A percentile compares a stretch with the other conserved stretches of the same genome.
Conservation (phyloP, 345 rosid species). For the Erucastrum elatum region DNA sequence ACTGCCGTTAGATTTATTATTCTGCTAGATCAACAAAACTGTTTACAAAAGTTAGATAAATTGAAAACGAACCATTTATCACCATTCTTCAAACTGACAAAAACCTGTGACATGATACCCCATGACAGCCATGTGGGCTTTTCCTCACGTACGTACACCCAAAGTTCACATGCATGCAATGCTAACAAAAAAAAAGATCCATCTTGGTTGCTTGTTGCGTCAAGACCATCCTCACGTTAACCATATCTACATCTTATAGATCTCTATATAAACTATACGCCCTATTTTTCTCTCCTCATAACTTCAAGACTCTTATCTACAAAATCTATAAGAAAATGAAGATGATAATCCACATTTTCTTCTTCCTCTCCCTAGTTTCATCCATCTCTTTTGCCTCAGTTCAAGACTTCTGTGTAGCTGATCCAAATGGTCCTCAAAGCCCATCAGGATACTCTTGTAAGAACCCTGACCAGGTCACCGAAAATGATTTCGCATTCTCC, state of each 20-base stretch:
- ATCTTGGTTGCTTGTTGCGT: slow-evolving; percentile 30
- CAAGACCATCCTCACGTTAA: slow-evolving; percentile 40
- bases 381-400: slow-evolving; percentile 56
- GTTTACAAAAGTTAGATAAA: neutral
- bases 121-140: slow-evolving; percentile 36
- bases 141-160: slow-evolving; percentile 34
- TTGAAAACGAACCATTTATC: slow-evolving; percentile 9
- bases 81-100: slow-evolving; percentile 23
- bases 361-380: slow-evolving; percentile 47
- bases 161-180: slow-evolving; percentile 46
- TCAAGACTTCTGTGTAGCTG: slow-evolving; percentile 78
- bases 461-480: slow-evolving; percentile 49
- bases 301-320: slow-evolving; percentile 17
- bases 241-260: slow-evolving; percentile 31
- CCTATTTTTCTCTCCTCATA: slow-evolving; percentile 15
- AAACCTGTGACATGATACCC: slow-evolving; percentile 34
- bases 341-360: slow-evolving; percentile 48
- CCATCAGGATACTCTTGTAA: slow-evolving; percentile 80
- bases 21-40: neutral
- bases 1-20: neutral
- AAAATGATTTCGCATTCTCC: slow-evolving; percentile 59
- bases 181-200: neutral
- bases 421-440: slow-evolving; percentile 48
- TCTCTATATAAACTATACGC: slow-evolving; percentile 25
- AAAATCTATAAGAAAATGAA: slow-evolving; percentile 11